A percentile compares a stretch with the other conserved stretches of the same genome.
Evolutionary conservation across 2,329 filamentous ascomycete species (phyloP).

Genomic region (Pochonia chlamydosporia): DNA sequence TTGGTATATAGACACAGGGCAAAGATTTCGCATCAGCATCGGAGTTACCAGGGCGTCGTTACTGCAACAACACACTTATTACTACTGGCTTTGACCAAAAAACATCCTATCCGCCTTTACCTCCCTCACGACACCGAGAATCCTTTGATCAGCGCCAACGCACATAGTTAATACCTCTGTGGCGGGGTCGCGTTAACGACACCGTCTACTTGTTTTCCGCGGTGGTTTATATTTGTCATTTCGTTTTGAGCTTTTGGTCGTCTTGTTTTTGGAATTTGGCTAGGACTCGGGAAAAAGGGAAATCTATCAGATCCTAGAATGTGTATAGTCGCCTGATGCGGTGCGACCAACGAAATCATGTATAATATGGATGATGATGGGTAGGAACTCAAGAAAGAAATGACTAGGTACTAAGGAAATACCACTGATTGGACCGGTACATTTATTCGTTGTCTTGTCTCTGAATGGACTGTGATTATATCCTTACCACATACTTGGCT

Average conservation of each 20-base stretch:
- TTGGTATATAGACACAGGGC: slow-evolving; percentile 7
- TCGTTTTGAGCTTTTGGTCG: background rate
- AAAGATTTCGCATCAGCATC: slow-evolving; percentile 25
- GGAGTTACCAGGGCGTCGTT: slow-evolving; percentile 23
- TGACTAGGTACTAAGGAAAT: background rate
- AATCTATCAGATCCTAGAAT: background rate
- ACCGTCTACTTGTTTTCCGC: background rate
- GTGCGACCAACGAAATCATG: slow-evolving; percentile 3
- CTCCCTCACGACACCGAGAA: no score
- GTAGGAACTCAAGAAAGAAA: background rate
- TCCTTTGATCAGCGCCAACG: no score
- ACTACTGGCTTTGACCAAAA: background rate
- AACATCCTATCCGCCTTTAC: no score
- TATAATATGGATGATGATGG: slow-evolving; percentile 1
- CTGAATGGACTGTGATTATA: no score
- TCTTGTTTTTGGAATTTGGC: slow-evolving; percentile 7
- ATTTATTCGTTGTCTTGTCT: no score
- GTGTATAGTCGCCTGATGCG: slow-evolving; percentile 1
- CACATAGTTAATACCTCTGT: background rate
- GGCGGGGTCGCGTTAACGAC: background rate
- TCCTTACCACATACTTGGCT: no score
- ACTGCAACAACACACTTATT: slow-evolving; percentile 1
- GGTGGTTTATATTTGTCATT: background rate
- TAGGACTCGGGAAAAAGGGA: slow-evolving; percentile 2
- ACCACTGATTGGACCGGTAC: background rate